Evolutionary conservation across 1,284 basidiomycete species (phyloP).

Genomic region (Ustilago lituana): DNA sequence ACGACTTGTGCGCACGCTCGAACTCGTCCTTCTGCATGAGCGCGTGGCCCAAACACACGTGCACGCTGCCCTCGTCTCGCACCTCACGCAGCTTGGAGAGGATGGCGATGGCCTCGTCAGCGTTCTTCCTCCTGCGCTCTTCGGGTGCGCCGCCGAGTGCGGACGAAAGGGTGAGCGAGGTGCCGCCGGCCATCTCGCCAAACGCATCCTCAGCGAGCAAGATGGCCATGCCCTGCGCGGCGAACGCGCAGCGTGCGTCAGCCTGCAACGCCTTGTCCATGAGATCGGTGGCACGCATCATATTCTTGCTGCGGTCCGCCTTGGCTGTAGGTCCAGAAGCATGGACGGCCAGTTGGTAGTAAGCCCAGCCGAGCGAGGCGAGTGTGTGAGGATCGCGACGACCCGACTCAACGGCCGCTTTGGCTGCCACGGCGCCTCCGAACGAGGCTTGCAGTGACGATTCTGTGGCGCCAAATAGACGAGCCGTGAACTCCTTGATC

Average conservation of each 20-base stretch:
- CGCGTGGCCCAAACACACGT: constrained; percentile 65
- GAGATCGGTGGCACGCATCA: constrained; percentile 63
- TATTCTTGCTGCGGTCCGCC: constrained; percentile 57
- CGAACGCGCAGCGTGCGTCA: constrained; percentile 60
- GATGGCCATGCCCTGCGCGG: constrained; percentile 65
- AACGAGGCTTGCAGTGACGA: constrained; percentile 47
- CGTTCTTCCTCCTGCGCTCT: constrained; percentile 50
- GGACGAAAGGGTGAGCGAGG: constrained; percentile 24
- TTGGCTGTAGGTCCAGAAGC: constrained; percentile 49
- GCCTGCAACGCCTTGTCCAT: constrained; percentile 62
- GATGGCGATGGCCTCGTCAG: constrained; percentile 61
- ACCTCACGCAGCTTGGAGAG: constrained; percentile 64
- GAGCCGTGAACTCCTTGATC: constrained; percentile 64
- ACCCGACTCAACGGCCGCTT: constrained; percentile 50
- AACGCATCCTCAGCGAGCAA: constrained; percentile 63
- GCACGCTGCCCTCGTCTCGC: constrained; percentile 63
- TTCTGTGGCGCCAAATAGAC: constrained; percentile 54
- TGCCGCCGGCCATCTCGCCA: constrained; percentile 46
- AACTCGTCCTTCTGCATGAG: constrained; percentile 64
- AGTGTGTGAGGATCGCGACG: constrained; percentile 61
- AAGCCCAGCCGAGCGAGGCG: constrained; percentile 62
- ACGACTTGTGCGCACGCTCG: constrained; percentile 62
- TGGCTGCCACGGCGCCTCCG: constrained; percentile 53
- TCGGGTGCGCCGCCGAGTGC: constrained; percentile 39
- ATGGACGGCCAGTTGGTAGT: constrained; percentile 63